Percentiles rank a stretch among this genome's conserved stretches.
phyloP scores from a whole-genome alignment of 345 rosid genomes.

The Reutealis trisperma region DNA sequence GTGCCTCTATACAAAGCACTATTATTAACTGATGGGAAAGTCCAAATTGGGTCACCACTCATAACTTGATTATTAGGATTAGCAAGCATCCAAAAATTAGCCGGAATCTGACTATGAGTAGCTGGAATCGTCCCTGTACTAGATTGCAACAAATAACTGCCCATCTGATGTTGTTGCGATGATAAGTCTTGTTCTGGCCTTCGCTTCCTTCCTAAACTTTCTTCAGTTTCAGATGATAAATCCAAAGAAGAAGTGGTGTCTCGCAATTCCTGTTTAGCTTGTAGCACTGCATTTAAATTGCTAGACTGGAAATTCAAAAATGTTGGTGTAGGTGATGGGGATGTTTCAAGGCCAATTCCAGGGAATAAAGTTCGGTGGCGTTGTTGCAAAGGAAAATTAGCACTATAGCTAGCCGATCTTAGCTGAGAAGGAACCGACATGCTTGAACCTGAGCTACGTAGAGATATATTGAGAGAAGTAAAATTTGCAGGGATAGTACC shows the following conservation, averaged over 20 bases:
- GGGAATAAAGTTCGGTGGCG: slow-evolving; percentile 59
- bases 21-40: slow-evolving; percentile 73
- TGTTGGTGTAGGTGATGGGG: slow-evolving; percentile 43
- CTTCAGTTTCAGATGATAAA: slow-evolving; percentile 48
- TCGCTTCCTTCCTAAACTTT: slow-evolving; percentile 52
- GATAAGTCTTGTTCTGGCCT: slow-evolving; percentile 56
- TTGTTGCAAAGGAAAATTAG: slow-evolving; percentile 56
- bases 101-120: slow-evolving; percentile 66
- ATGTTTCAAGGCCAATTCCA: slow-evolving; percentile 46
- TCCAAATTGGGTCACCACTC: slow-evolving; percentile 88
- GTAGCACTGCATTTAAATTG: slow-evolving; percentile 47
- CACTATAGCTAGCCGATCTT: slow-evolving; percentile 59
- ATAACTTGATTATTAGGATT: slow-evolving; percentile 63
- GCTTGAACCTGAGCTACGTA: slow-evolving; percentile 86
- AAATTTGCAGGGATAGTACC: slow-evolving; percentile 98
- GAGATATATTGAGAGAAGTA: slow-evolving; percentile 86
- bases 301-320: slow-evolving; percentile 74
- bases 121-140: slow-evolving; percentile 60
- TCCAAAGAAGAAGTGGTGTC: slow-evolving; percentile 46
- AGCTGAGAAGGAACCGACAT: slow-evolving; percentile 87
- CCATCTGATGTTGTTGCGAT: slow-evolving; percentile 61
- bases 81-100: slow-evolving; percentile 89
- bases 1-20: slow-evolving; percentile 64
- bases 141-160: slow-evolving; percentile 64
- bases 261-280: slow-evolving; percentile 65